phyloP scores from a whole-genome alignment of 2,329 filamentous ascomycete genomes.

The Hypoxylon sp. region DNA sequence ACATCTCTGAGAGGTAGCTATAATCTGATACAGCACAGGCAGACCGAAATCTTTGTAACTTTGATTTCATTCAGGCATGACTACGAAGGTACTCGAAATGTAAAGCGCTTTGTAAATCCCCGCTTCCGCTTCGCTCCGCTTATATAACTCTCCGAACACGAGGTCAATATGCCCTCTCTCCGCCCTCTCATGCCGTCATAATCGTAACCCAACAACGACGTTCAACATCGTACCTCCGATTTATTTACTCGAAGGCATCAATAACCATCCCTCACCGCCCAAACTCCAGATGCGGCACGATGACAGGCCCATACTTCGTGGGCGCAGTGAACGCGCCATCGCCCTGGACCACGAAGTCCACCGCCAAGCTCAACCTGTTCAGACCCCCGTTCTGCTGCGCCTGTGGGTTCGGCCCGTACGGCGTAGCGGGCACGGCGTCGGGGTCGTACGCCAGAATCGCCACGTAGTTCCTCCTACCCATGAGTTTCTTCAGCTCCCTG shows the following conservation, averaged over 20 bases:
- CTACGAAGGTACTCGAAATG: slow-evolving; percentile 10
- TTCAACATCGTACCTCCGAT: not conserved
- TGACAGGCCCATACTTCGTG: slow-evolving; percentile 96
- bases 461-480: slow-evolving; percentile 93
- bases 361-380: slow-evolving; percentile 83
- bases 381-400: slow-evolving; percentile 58
- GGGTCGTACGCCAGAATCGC: slow-evolving; percentile 96
- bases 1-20: not conserved
- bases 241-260: not conserved
- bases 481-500: slow-evolving; percentile 89
- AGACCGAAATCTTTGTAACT: slow-evolving; percentile 17
- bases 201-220: not conserved
- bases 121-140: not conserved
- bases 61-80: slow-evolving; percentile 34
- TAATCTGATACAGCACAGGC: not conserved
- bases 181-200: not conserved
- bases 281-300: slow-evolving; percentile 87
- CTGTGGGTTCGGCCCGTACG: slow-evolving; percentile 49
- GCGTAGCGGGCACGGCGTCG: slow-evolving; percentile 68
- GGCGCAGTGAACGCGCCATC: slow-evolving; percentile 84
- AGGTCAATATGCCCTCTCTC: not conserved
- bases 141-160: not conserved
- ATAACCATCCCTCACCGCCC: slow-evolving; percentile 63
- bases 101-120: not conserved
- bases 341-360: slow-evolving; percentile 97